These are phyloP conservation scores for Arxiozyma heterogenica DNA, from an alignment of 1,139 yeast genomes.

Conservation along the genomic window DNA sequence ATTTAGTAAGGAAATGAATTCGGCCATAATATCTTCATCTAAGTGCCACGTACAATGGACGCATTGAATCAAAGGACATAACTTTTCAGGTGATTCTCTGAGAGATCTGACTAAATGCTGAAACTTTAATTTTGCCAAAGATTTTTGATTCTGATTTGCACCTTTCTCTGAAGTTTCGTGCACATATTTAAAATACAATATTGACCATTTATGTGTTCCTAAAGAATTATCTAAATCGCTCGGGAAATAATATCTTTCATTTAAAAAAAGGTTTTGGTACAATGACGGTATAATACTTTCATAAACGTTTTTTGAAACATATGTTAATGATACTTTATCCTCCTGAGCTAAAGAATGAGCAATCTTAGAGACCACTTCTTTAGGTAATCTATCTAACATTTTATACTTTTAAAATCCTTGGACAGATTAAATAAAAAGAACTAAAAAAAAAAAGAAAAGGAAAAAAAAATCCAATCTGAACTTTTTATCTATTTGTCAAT, in stretches of 20 bases:
- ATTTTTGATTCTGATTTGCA: not conserved
- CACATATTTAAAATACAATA: slow-evolving; percentile 12
- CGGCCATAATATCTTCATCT: slow-evolving; percentile 11
- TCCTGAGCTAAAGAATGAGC: slow-evolving; percentile 17
- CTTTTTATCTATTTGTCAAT: too few relatives aligned
- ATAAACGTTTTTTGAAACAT: slow-evolving; percentile 18
- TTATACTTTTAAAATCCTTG: too few relatives aligned
- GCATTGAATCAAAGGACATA: slow-evolving; percentile 18
- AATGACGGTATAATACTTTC: slow-evolving; percentile 13
- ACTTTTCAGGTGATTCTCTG: slow-evolving; percentile 10
- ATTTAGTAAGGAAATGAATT: slow-evolving; percentile 15
- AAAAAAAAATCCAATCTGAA: too few relatives aligned
- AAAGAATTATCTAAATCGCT: slow-evolving; percentile 19
- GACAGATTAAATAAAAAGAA: too few relatives aligned
- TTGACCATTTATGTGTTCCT: slow-evolving; percentile 24
- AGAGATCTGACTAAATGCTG: slow-evolving; percentile 19
- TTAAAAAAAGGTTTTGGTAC: slow-evolving; percentile 23
- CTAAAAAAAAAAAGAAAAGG: too few relatives aligned
- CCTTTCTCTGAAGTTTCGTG: slow-evolving; percentile 4
- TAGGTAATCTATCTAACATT: slow-evolving; percentile 24
- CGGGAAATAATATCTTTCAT: slow-evolving; percentile 19
- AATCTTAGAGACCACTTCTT: slow-evolving; percentile 19
- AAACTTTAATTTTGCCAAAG: slow-evolving; percentile 15
- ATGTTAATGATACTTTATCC: slow-evolving; percentile 22
- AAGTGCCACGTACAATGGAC: slow-evolving; percentile 29